phyloP scores from a whole-genome alignment of 768 basidiomycete species.

The Inosperma sp. region DNA sequence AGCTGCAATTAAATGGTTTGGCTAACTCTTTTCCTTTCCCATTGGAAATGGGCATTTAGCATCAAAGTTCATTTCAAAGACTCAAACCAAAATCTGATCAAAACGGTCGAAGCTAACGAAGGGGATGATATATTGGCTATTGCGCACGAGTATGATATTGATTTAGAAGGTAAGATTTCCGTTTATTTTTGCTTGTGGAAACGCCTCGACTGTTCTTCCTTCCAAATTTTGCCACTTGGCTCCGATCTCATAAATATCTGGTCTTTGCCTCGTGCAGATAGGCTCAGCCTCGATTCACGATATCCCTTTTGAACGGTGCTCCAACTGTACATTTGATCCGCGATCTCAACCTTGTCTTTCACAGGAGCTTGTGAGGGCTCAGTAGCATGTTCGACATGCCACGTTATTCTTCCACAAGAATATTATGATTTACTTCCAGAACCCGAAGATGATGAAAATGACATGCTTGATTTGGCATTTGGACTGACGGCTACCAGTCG shows the following conservation, averaged over 20 bases:
- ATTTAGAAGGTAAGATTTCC: constrained; percentile 72
- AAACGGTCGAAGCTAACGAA: constrained; percentile 87
- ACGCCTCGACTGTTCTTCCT: background rate
- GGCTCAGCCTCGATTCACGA: too few species aligned
- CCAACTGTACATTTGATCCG: too few species aligned
- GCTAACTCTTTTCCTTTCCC: background rate
- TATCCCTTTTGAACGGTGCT: too few species aligned
- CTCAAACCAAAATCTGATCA: constrained; percentile 75
- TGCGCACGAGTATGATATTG: constrained; percentile 94
- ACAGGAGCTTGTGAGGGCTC: constrained; percentile 96
- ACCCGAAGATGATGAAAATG: constrained; percentile 97
- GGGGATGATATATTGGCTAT: constrained; percentile 90
- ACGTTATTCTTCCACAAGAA: constrained; percentile 79
- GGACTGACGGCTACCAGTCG: constrained; percentile 91
- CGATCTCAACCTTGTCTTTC: too few species aligned
- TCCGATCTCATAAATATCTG: too few species aligned
- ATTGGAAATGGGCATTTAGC: constrained; percentile 36
- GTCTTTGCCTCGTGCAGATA: too few species aligned
- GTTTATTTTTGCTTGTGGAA: too few species aligned
- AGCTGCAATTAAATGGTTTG: background rate
- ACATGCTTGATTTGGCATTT: constrained; percentile 98
- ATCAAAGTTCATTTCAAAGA: constrained; percentile 90
- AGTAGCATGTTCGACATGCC: constrained; percentile 96
- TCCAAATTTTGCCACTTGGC: background rate
- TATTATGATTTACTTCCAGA: constrained; percentile 86